Evolutionary conservation across 2,329 filamentous ascomycete species (phyloP).

Genomic region (Talaromyces albobiverticillius): DNA sequence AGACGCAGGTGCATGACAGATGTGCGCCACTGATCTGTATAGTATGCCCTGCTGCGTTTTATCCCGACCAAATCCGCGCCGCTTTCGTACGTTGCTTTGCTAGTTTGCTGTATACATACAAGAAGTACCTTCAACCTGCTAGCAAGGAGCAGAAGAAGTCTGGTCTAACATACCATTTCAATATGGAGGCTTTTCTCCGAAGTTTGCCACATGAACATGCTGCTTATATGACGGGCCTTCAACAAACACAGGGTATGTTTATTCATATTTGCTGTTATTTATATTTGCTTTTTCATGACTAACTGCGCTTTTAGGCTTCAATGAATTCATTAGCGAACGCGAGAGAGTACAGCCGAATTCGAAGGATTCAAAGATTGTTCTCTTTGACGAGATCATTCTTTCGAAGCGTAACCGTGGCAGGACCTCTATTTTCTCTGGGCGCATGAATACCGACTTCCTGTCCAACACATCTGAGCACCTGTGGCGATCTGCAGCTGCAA

Average conservation of each 20-base stretch:
- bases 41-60: constrained; percentile 66
- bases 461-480: constrained; percentile 62
- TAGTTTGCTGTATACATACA: constrained; percentile 67
- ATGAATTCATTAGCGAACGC: constrained; percentile 64
- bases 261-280: not conserved
- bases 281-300: too few relatives aligned
- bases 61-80: constrained; percentile 64
- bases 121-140: constrained; percentile 60
- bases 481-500: constrained; percentile 61
- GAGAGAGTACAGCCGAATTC: constrained; percentile 51
- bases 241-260: constrained; percentile 59
- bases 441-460: constrained; percentile 54
- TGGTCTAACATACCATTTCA: constrained; percentile 62
- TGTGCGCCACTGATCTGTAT: constrained; percentile 60
- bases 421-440: constrained; percentile 53
- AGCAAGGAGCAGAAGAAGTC: constrained; percentile 61
- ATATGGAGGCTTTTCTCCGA: constrained; percentile 64
- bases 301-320: constrained; percentile 47
- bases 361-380: constrained; percentile 56
- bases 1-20: constrained; percentile 54
- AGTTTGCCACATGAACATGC: constrained; percentile 63
- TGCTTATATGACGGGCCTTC: constrained; percentile 61
- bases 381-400: constrained; percentile 65
- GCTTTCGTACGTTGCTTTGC: constrained; percentile 69
- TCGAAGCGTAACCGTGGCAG: constrained; percentile 63